Percentiles rank a stretch among this genome's conserved stretches.
phyloP scores from a whole-genome alignment of 2,329 filamentous ascomycete species.

The Cytospora schulzeri region DNA sequence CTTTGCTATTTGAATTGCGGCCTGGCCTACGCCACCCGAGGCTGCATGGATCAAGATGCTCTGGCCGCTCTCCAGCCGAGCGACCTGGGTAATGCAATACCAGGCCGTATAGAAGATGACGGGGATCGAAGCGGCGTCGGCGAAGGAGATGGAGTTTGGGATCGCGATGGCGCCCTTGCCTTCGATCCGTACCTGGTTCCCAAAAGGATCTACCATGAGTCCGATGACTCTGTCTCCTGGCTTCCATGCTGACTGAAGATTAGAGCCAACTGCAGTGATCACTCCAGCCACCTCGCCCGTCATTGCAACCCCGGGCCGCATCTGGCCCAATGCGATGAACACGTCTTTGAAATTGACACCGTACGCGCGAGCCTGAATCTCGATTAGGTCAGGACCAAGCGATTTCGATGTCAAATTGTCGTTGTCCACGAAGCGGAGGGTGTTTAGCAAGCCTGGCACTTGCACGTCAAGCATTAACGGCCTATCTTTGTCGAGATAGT shows the following conservation, averaged over 20 bases:
- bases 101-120: conserved; percentile 37
- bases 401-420: conserved; percentile 15
- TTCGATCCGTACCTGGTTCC: conserved; percentile 25
- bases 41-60: conserved; percentile 47
- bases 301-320: conserved; percentile 35
- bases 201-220: conserved; percentile 26
- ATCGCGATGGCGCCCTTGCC: conserved; percentile 11
- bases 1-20: conserved; percentile 44
- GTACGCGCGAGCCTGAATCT: conserved; percentile 31
- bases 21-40: conserved; percentile 45
- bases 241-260: conserved; percentile 31
- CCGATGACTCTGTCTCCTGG: conserved; percentile 36
- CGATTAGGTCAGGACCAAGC: conserved; percentile 29
- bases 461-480: conserved; percentile 24
- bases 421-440: conserved; percentile 28
- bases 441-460: conserved; percentile 20
- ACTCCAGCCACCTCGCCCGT: conserved; percentile 40
- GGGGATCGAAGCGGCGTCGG: conserved; percentile 19
- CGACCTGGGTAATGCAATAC: conserved; percentile 41
- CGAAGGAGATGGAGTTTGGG: conserved; percentile 25
- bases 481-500: neutral
- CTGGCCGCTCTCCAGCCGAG: conserved; percentile 33
- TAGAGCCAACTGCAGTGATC: conserved; percentile 36
- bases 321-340: conserved; percentile 39
- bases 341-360: conserved; percentile 43